Percentiles rank a stretch among this genome's conserved stretches.
These are phyloP conservation scores for Noccaea bulbosa DNA, from an alignment of 345 rosid genomes.

Conservation along the genomic window DNA sequence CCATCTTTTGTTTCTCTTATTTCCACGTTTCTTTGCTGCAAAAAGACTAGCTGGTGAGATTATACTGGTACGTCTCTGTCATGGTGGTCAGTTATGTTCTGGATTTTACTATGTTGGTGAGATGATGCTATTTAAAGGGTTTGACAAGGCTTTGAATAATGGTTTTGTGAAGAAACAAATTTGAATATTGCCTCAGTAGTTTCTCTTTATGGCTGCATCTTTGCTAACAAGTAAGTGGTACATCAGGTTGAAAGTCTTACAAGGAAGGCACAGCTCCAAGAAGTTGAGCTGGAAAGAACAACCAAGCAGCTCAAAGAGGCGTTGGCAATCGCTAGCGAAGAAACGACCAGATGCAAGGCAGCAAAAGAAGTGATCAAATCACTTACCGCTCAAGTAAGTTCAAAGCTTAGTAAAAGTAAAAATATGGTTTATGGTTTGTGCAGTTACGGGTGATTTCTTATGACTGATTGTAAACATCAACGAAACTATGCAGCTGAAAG, in stretches of 20 bases:
- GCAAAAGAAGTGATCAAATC: conserved; percentile 99
- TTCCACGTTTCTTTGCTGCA: conserved; percentile 2
- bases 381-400: conserved; percentile 88
- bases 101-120: conserved; percentile 14
- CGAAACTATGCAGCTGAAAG: conserved; percentile 58
- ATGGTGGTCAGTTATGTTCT: not conserved
- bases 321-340: conserved; percentile 80
- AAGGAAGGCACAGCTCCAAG: conserved; percentile 83
- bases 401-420: not conserved
- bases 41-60: conserved; percentile 7
- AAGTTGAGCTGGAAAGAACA: conserved; percentile 85
- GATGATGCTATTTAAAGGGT: conserved; percentile 5
- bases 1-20: conserved; percentile 4
- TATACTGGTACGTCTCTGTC: not conserved
- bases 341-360: conserved; percentile 91
- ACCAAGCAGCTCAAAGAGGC: conserved; percentile 90
- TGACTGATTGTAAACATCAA: conserved; percentile 35
- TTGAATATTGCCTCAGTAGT: conserved; percentile 16
- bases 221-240: conserved; percentile 32
- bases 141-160: not conserved
- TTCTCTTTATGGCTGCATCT: conserved; percentile 28
- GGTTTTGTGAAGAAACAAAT: conserved; percentile 17
- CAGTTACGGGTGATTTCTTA: not conserved
- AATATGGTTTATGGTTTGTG: conserved; percentile 11
- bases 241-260: conserved; percentile 86